Base-by-base conservation (phyloP, 1,284 basidiomycete genomes). In the Puccinia horiana region DNA sequence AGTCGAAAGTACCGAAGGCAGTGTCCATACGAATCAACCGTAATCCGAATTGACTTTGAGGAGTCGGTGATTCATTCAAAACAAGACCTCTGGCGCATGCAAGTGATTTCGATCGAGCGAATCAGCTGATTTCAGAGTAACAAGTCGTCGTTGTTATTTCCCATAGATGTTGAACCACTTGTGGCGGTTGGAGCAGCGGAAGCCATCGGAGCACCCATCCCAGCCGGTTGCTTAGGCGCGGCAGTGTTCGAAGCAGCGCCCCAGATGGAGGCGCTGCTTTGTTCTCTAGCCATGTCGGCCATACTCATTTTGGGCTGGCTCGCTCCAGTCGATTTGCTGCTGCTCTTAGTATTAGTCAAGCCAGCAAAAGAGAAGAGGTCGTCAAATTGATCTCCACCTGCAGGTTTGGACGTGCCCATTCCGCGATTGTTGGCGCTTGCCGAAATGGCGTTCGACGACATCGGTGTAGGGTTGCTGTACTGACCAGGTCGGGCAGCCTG, bases 211-310 rank as follows among this genome's bases (percentile, higher is more conserved):
- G 44, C 42, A n/a, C 69, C 69, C 69, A 72, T 72, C 5, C 23
- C 32, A 11, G 29, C 69, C 5, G 69, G 69, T 12, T 47, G 40
- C 18, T 40, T 32, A n/a, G 16, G 9, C 35, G 72, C 52, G 26
- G 47, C 29, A 37, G 26, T 42, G 35, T 12, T 23, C 26, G 47
- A 47, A 56, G 49, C 11, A 32, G 49, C 47, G 32, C 78, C 78
- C 78, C 78, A 81, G 72, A 81, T 81, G 18, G 78, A 81, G 23
- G 78, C 78, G 54, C 78, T 81, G 40, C 78, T 81, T 56, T 81
- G 78, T 74, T 81, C 69, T 74, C 70, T 56, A 6, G 78, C 78
- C 78, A 81, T 81, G 32, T 69, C 67, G 16, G 78, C 78, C 78
- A 81, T 81, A 42, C 69, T 81, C 14, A 81, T 37, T 16, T 56